Base-by-base conservation (phyloP, 2,329 filamentous ascomycete species). In the Fusarium sp. region DNA sequence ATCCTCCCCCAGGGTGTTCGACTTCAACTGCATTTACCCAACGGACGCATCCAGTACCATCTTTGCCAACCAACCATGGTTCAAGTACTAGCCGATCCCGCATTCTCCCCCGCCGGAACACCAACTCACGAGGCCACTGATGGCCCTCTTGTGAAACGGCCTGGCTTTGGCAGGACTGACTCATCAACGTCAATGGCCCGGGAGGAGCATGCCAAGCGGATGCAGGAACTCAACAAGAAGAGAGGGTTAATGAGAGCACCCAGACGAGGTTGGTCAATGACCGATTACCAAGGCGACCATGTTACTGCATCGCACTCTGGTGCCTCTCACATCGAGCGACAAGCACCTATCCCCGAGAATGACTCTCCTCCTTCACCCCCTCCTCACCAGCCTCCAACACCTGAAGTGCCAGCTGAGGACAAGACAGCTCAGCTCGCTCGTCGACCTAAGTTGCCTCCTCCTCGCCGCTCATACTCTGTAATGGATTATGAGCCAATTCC, bases 391-490 rank as follows among this genome's bases (percentile, higher is more conserved):
- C 54, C 70, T 10, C 44, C 65, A 8, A 57, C 59, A 16, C 69
- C 64, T 6, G 54, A 72, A 48, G 24, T 43, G 12, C 64, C 68
- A 37, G 47, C 50, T 20, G 46, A 72, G 50, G 60, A 71, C 18
- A 62, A 77, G 56, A 63, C 62, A 35, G 53, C 66, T 10, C 74
- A 76, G 28, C 66, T 78, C 18, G 66, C 75, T 24, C 68, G 56
- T 20, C 71, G 77, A 46, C 79, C 78, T 23, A 80, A 79, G 54
- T 74, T 86, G 31, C 81, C 82, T 12, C 79, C 82, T 18, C 86
- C 86, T 13, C 85, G 84, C 24, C 83, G 87, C 28, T 89, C 87
- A 13, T 87, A 88, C 76, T 89, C 87, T 11, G 85, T 88, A n/a
- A 88, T 84, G 74, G 86, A 88, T 76, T 84, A 86, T 57, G 86